A percentile compares a stretch with the other conserved stretches of the same genome.
Evolutionary conservation across 75 land plant genomes (phyloP).

Genomic region (Cunninghamia lanceolata): DNA sequence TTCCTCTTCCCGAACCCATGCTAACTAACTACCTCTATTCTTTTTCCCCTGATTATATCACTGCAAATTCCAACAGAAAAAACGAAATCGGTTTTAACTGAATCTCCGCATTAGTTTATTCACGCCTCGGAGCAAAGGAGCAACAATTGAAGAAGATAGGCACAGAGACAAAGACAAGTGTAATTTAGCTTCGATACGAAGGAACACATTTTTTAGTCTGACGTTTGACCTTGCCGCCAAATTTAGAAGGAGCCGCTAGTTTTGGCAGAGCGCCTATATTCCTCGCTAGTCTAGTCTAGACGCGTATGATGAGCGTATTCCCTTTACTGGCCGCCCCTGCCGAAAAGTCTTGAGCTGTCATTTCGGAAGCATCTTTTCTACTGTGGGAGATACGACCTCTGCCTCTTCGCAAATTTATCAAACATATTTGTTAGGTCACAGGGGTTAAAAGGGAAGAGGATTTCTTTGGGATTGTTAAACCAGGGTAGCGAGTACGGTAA

Average conservation of each 20-base stretch:
- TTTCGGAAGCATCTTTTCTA: not conserved
- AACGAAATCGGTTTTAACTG: not conserved
- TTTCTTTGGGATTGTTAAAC: not conserved
- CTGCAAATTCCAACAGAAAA: not conserved
- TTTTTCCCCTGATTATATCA: not conserved
- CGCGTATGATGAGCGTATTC: too few relatives aligned
- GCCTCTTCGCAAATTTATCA: not conserved
- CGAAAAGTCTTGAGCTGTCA: not conserved
- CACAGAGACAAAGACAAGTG: not conserved
- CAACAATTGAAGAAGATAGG: not conserved
- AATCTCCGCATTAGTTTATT: not conserved
- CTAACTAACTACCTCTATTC: not conserved
- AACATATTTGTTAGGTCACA: not conserved
- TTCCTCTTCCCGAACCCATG: conserved; percentile 39
- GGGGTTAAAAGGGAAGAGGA: not conserved
- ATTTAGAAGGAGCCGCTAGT: not conserved
- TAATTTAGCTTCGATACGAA: not conserved
- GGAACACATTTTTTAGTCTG: not conserved
- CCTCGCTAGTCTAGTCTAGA: not conserved
- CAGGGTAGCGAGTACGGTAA: not conserved
- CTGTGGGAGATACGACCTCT: not conserved
- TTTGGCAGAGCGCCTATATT: not conserved
- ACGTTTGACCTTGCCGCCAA: not conserved
- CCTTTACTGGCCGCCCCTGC: not conserved
- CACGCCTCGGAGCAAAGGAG: not conserved